Evolutionary conservation across 2,329 filamentous ascomycete genomes (phyloP), one percentile per base, ranked within the genome.

Genomic region (Acrocalymma vagum): DNA sequence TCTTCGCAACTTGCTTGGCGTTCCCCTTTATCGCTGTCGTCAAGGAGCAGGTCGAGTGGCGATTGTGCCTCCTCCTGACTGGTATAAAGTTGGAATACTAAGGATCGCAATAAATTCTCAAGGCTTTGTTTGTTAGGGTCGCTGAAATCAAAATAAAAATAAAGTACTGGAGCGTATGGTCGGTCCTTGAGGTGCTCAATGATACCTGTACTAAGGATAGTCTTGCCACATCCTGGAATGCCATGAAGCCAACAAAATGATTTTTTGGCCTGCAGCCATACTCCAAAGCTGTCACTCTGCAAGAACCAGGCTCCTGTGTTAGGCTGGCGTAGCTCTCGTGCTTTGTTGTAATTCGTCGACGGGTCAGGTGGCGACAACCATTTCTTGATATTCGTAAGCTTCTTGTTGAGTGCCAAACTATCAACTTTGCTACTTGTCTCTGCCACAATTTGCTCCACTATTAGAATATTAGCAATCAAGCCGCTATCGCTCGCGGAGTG

Each of bases 171-270:
- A 21, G 5, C 30, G 9, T 4, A 14, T n/a, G n/a, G n/a, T n/a
- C 14, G 14, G 9, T 31, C 24, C 14, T 26, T 16, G 6, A 62
- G 24, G 20, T 60, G 30, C 33, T 63, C 34, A 18, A 70, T 59
- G 23, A 72, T 53, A 3, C 53, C 63, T 6, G 61, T 67, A 30
- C 55, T 60, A 4, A 72, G 55, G 34, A 72, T 46, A 3, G 66
- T 70, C 36, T 72, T 72, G 9, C 70, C 70, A 37, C 67, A 72
- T n/a, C 69, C 69, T 2, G 67, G 51, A 31, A 66, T 66, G 4
- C 69, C 65, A 49, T 64, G 35, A 10, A 71, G 51, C 66, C 67
- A 71, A 2, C 70, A 37, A 34, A 62, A 55, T 1, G 59, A 66
- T 18, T 48, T 53, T 9, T 45, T 28, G 1, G 20, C 49, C 30